Evolutionary conservation across 2,329 filamentous ascomycete genomes (phyloP), one percentile per base, ranked within the genome.

Genomic region (Colletotrichum sp.): DNA sequence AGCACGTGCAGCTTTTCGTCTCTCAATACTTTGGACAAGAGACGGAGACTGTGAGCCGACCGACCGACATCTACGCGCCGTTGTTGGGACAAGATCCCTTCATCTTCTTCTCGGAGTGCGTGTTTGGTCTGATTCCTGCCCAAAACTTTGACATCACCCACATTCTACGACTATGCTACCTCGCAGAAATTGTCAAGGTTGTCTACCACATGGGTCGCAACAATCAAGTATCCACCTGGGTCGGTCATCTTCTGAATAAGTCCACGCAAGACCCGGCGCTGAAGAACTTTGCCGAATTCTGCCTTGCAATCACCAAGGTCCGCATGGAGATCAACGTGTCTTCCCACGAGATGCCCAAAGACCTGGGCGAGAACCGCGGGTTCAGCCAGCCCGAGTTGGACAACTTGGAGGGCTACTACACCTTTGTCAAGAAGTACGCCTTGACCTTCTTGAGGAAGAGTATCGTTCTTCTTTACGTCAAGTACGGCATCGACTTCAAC

Each of bases 381-480:
- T 92, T 92, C 80, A 86, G 89, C 69, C 90, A 93, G 80, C 87
- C 88, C 9, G 88, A 87, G 13, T 85, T 93, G 63, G 85, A 91
- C 72, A 88, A 86, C 67, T 81, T 92, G 39, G 87, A 88, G 69
- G 88, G 87, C 36, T 90, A 90, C 83, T 91, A 92, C 79, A 84
- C 85, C 10, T 92, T 93, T 79, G 90, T 95, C 28, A 92, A 93
- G 77, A 96, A 94, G 80, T 99, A 99, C 81, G 95, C 96, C 6
- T 89, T 98, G n/a, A 90, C 92, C 0, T 99, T 98, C 86, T 88
- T 99, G 52, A 94, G 97, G 76, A 99, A 99, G 86, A 90, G 91
- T 9, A 90, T 93, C 60, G 91, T 99, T 64, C 91, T 99, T 49
- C 91, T 99, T 78, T 93, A 99, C 83, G 93, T 98, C 76, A 94